A percentile compares a stretch with the other conserved stretches of the same genome.
These are phyloP conservation scores for Barnettozyma salicaria DNA, from an alignment of 805 yeast species.

Conservation along the genomic window DNA sequence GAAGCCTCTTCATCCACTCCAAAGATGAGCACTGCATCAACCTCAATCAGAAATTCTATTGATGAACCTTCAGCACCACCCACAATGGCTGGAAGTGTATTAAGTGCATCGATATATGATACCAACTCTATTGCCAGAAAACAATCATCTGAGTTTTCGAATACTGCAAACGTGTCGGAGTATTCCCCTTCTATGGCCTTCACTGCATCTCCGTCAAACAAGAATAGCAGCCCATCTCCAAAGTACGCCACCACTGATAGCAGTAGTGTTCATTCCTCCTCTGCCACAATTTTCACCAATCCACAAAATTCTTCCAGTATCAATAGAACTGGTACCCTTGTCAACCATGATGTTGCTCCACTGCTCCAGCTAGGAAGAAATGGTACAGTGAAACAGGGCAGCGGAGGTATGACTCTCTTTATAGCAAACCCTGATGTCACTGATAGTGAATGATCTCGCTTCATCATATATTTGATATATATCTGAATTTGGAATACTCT, in stretches of 20 bases:
- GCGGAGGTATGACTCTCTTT: conserved; percentile 37
- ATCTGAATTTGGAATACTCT: background rate
- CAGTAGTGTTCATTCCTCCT: no score
- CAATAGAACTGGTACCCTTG: conserved; percentile 24
- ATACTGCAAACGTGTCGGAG: conserved; percentile 8
- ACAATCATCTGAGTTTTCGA: conserved; percentile 16
- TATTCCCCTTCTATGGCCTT: no score
- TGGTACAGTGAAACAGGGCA: conserved; percentile 32
- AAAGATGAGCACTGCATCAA: background rate
- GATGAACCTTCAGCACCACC: conserved; percentile 2
- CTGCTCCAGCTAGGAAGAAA: conserved; percentile 26
- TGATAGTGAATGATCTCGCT: conserved; percentile 31
- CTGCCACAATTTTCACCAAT: no score
- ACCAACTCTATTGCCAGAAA: no score
- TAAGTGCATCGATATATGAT: no score
- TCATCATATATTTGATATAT: background rate
- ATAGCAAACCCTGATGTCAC: conserved; percentile 53
- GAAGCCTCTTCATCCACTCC: conserved; percentile 27
- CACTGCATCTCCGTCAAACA: background rate
- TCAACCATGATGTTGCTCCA: conserved; percentile 16
- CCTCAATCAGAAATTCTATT: background rate
- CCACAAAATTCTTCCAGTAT: no score
- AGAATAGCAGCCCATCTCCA: background rate
- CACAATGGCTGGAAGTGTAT: no score
- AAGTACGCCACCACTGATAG: background rate